These are phyloP conservation scores for Fraxinus americana DNA, from an alignment of 257 asterid species.

Conservation along the genomic window DNA sequence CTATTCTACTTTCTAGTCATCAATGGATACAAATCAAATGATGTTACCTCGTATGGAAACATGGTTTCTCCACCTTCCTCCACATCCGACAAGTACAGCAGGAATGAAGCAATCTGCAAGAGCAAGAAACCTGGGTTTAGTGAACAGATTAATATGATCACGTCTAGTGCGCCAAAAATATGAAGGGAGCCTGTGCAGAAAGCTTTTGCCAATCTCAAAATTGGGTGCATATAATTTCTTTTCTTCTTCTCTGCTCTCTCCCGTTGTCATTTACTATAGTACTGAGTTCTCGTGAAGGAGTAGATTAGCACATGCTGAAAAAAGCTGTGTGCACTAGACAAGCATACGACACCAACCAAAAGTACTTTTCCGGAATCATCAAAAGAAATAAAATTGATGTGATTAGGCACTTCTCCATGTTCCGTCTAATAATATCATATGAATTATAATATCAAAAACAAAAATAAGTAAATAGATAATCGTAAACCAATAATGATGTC, in stretches of 20 bases:
- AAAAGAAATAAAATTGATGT: not conserved
- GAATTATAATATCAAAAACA: not conserved
- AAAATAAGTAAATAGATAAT: not conserved
- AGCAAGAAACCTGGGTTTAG: constrained; percentile 1
- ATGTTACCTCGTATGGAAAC: constrained; percentile 84
- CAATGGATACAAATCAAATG: not conserved
- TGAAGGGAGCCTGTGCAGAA: not conserved
- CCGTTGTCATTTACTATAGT: too few relatives aligned
- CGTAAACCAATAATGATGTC: not conserved
- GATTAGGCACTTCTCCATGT: not conserved
- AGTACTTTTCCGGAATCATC: too few relatives aligned
- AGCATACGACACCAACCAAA: too few relatives aligned
- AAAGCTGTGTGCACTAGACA: too few relatives aligned
- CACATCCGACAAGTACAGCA: constrained; percentile 80
- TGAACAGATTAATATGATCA: not conserved
- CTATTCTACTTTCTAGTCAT: not conserved
- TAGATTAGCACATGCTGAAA: too few relatives aligned
- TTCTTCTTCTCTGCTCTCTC: too few relatives aligned
- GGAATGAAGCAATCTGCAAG: constrained; percentile 75
- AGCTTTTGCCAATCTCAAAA: too few relatives aligned
- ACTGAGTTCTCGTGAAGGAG: too few relatives aligned
- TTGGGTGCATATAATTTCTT: too few relatives aligned
- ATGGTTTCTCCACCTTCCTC: constrained; percentile 97
- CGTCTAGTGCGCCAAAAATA: not conserved
- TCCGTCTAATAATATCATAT: not conserved